These are phyloP conservation scores for Golubevia pallescens DNA, from an alignment of 1,284 basidiomycete species.

Conservation along the genomic window DNA sequence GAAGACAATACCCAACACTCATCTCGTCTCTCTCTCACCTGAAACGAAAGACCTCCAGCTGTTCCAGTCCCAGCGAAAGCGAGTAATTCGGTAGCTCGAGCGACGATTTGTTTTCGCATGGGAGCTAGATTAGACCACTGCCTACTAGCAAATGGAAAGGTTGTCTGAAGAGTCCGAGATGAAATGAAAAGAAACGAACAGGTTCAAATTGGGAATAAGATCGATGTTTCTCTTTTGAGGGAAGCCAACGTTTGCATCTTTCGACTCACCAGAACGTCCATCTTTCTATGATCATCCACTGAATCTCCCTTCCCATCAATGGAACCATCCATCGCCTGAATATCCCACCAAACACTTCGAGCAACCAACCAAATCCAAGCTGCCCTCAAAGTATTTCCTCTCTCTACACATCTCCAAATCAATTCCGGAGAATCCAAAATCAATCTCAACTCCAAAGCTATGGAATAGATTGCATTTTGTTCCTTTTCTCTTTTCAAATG, in stretches of 20 bases:
- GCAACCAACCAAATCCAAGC: slow-evolving; percentile 37
- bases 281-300: slow-evolving; percentile 7
- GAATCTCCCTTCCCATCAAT: slow-evolving; percentile 16
- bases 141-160: slow-evolving; percentile 40
- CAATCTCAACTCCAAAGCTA: slow-evolving; percentile 33
- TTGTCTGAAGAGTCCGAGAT: slow-evolving; percentile 4
- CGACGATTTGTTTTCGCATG: slow-evolving; percentile 38
- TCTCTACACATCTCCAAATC: slow-evolving; percentile 42
- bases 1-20: too few species aligned
- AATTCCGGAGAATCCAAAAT: slow-evolving; percentile 42
- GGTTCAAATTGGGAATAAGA: slow-evolving; percentile 9
- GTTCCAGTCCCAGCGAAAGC: slow-evolving; percentile 11
- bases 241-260: not conserved
- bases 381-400: slow-evolving; percentile 34
- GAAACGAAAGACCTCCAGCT: not conserved
- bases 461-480: slow-evolving; percentile 24
- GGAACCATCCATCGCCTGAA: slow-evolving; percentile 2
- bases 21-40: not conserved
- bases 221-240: slow-evolving; percentile 4
- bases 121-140: slow-evolving; percentile 36
- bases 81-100: slow-evolving; percentile 24
- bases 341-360: slow-evolving; percentile 25
- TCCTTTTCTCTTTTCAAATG: not conserved
- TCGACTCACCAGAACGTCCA: not conserved
- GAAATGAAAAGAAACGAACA: too few species aligned